Evolutionary conservation across 2,329 filamentous ascomycete species (phyloP), one percentile per base, ranked within the genome.

Genomic region (Phialophora expanda): DNA sequence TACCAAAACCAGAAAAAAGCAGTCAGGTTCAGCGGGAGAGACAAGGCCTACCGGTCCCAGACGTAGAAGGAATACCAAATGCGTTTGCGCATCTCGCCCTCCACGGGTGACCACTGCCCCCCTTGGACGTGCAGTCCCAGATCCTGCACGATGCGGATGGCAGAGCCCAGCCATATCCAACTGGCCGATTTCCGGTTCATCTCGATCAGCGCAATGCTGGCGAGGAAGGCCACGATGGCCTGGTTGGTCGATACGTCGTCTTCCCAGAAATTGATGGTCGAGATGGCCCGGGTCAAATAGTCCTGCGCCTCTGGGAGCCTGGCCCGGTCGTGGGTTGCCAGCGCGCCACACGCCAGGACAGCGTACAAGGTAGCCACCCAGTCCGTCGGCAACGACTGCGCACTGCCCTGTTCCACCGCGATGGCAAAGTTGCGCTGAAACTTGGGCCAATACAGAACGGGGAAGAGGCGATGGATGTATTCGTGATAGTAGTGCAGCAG

Each of bases 11-110:
- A 24, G 24, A 32, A 11, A 9, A 12, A 34, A 4, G 30, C 30
- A 30, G 30, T 32, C 9, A 4, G 2, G 4, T 26, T 9, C 5
- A 32, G 44, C 32, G 11, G 17, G 32, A 34, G 9, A 28, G 28
- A 8, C 24, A 7, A 6, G n/a, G 75, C 82, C 74, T 75, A 89
- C 87, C 93, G 87, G 79, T 99, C 95, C 80, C 93, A 88, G 53
- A 92, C 87, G 78, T 98, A 98, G 64, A 97, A 87, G 14, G 91
- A 88, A 93, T 95, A 99, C 94, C 94, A 99, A 2, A 95, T 87
- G 62, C 93, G 85, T 67, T 91, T 87, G 62, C 93, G 87, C 87
- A 94, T 93, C 77, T 98, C 94, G 11, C 86, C 86, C 73, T 97
- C 93, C 14, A 96, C 82, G 0, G 88, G 83, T 1, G 90, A 85